phyloP scores from a whole-genome alignment of 2,329 filamentous ascomycete genomes.

The Aspergillus pseudoviridinutans region DNA sequence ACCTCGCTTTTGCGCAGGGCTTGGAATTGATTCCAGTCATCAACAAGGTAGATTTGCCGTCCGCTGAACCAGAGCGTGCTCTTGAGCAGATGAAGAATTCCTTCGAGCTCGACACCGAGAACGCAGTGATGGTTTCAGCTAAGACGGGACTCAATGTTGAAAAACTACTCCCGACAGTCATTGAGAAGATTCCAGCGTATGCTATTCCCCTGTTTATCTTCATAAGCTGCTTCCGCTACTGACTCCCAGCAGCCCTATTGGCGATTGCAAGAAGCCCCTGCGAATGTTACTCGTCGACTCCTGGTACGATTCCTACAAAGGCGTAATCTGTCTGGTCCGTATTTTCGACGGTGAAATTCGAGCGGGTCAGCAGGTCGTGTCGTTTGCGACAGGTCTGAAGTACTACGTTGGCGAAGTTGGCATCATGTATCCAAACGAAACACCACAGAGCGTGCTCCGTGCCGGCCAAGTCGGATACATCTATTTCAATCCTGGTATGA shows the following conservation, averaged over 20 bases:
- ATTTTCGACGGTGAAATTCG: conserved; percentile 84
- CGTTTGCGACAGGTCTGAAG: conserved; percentile 80
- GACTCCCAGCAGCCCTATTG: conserved; percentile 54
- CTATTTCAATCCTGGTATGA: conserved; percentile 98
- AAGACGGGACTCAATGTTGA: conserved; percentile 90
- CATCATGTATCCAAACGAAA: conserved; percentile 89
- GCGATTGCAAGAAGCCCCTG: conserved; percentile 68
- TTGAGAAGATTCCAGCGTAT: conserved; percentile 73
- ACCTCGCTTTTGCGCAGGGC: conserved; percentile 90
- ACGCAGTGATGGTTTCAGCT: conserved; percentile 76
- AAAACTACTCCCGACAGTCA: conserved; percentile 75
- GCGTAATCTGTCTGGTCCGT: conserved; percentile 84
- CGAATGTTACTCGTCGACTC: conserved; percentile 90
- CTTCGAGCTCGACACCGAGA: conserved; percentile 80
- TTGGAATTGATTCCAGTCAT: conserved; percentile 83
- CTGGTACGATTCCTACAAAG: conserved; percentile 96
- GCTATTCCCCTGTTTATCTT: conserved; percentile 11
- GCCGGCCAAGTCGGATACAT: conserved; percentile 96
- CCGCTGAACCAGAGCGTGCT: conserved; percentile 80
- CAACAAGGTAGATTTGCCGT: conserved; percentile 93
- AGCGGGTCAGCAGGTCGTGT: conserved; percentile 80
- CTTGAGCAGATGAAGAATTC: conserved; percentile 79
- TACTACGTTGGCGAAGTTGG: conserved; percentile 96
- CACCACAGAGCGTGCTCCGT: conserved; percentile 71
- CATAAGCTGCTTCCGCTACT: conserved; percentile 9